Conservation (phyloP, 2,329 filamentous ascomycete genomes). For the Achaetomium macrosporum region DNA sequence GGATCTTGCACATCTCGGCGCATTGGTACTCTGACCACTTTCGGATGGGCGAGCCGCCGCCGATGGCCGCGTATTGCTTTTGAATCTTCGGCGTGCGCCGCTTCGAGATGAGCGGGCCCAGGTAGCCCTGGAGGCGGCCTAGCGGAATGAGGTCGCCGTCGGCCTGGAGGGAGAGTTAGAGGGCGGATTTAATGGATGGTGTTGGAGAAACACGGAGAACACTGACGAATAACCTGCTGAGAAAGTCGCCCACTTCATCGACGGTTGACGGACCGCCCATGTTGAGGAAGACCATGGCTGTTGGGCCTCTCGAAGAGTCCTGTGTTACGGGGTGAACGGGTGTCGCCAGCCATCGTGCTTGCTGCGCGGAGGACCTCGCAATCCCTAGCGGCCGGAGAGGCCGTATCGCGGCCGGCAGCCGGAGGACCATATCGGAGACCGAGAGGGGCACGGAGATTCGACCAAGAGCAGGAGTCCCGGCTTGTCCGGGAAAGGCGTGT, state of each 20-base stretch:
- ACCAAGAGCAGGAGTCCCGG: background rate
- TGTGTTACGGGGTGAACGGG: constrained; percentile 71
- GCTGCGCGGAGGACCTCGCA: constrained; percentile 29
- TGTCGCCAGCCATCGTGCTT: constrained; percentile 50
- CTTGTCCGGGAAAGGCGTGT: background rate
- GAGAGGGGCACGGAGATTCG: background rate
- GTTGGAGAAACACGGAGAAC: background rate
- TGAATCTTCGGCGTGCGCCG: constrained; percentile 93
- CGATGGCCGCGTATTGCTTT: constrained; percentile 91
- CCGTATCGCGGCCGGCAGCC: constrained; percentile 29
- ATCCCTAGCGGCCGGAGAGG: constrained; percentile 26
- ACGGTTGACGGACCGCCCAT: constrained; percentile 94
- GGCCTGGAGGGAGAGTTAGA: constrained; percentile 47
- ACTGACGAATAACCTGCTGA: constrained; percentile 85
- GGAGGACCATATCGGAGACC: constrained; percentile 33
- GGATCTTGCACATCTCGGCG: constrained; percentile 92
- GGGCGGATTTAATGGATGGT: background rate
- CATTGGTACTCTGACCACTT: constrained; percentile 97
- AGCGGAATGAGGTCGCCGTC: constrained; percentile 95
- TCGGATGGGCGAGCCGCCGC: constrained; percentile 93
- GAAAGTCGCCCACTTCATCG: constrained; percentile 80
- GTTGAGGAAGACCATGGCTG: constrained; percentile 98
- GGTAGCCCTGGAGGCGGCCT: constrained; percentile 80
- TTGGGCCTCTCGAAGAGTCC: constrained; percentile 70
- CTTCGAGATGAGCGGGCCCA: constrained; percentile 80